phyloP scores from a whole-genome alignment of 2,329 filamentous ascomycete genomes.

The Xylaria sp. region DNA sequence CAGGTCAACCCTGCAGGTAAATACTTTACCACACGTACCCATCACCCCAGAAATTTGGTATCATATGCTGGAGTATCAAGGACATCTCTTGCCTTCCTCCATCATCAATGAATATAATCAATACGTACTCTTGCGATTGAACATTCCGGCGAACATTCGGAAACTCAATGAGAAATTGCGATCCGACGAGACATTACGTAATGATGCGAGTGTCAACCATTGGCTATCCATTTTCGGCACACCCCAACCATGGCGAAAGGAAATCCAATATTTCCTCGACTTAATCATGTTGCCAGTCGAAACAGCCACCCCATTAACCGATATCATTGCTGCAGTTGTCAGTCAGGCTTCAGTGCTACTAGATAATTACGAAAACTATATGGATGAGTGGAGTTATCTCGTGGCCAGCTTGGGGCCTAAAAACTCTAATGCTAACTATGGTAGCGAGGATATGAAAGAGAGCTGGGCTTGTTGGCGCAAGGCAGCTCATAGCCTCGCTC shows the following conservation, averaged over 20 bases:
- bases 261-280: conserved; percentile 11
- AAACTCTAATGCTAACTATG: background rate
- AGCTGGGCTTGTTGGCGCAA: conserved; percentile 23
- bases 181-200: conserved; percentile 25
- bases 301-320: conserved; percentile 5
- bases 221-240: conserved; percentile 31
- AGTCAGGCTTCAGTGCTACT: conserved; percentile 29
- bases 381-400: conserved; percentile 24
- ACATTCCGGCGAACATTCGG: conserved; percentile 8
- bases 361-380: conserved; percentile 29
- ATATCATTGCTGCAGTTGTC: conserved; percentile 14
- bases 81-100: conserved; percentile 19
- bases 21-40: conserved; percentile 27
- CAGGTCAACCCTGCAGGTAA: conserved; percentile 1
- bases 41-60: conserved; percentile 28
- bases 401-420: conserved; percentile 15
- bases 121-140: conserved; percentile 17
- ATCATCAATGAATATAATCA: conserved; percentile 27
- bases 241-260: background rate
- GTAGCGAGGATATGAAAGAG: conserved; percentile 7
- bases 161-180: conserved; percentile 15
- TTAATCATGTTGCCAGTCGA: conserved; percentile 15
- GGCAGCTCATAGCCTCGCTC: conserved; percentile 2
- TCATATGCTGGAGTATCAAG: conserved; percentile 13
- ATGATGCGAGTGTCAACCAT: conserved; percentile 26